Conservation (phyloP, 139 green algal genomes). For the Pseudopediastrum boryanum region DNA sequence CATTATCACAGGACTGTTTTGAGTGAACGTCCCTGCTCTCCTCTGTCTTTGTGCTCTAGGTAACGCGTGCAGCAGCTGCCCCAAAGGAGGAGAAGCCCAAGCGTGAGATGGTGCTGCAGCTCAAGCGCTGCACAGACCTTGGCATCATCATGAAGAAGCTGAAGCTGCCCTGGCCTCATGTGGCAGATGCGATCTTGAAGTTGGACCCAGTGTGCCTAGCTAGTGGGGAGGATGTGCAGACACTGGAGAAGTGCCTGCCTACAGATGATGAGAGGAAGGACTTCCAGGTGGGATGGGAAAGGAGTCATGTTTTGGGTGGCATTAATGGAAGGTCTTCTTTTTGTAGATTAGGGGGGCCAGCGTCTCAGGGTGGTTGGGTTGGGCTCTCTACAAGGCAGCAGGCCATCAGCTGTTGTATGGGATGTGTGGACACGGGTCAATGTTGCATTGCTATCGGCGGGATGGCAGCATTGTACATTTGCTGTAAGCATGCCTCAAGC, state of each 20-base stretch:
- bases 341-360: no score
- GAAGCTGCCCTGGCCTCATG: constrained; percentile 12
- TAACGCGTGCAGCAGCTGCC: background rate
- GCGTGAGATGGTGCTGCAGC: constrained; percentile 25
- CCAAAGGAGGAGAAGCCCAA: constrained; percentile 14
- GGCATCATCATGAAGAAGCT: constrained; percentile 36
- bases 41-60: background rate
- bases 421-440: no score
- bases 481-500: no score
- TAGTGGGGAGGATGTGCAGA: constrained; percentile 43
- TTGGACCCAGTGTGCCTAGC: constrained; percentile 42
- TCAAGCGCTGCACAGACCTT: constrained; percentile 37
- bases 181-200: constrained; percentile 27
- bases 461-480: no score
- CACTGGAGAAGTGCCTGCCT: constrained; percentile 47
- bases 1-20: no score
- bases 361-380: no score
- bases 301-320: no score
- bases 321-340: no score
- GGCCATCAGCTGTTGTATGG: no score
- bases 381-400: no score
- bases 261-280: constrained; percentile 34
- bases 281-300: constrained; percentile 14
- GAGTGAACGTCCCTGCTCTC: no score
- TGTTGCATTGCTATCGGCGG: no score